phyloP scores from a whole-genome alignment of 2,329 filamentous ascomycete genomes.

The Sphaerulina populicola region DNA sequence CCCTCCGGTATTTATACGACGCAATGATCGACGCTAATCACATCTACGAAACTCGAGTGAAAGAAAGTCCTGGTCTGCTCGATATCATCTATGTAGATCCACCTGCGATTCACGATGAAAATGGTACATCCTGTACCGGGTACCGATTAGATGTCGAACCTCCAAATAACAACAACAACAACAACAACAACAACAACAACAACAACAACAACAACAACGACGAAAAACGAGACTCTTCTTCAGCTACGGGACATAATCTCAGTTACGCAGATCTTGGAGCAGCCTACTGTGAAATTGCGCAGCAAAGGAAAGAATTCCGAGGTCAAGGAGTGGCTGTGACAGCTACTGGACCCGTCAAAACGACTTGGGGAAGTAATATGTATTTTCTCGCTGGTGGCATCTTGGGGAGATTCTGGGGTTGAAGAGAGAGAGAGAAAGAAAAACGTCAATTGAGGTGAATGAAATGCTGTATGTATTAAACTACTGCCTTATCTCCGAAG shows the following conservation, averaged over 20 bases:
- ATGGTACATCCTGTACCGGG: not conserved
- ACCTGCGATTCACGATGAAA: constrained; percentile 2
- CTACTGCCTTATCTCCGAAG: too few species aligned
- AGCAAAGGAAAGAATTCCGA: not conserved
- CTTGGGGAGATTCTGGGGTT: not conserved
- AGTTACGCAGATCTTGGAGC: constrained; percentile 2
- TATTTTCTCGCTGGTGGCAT: not conserved
- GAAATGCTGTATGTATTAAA: too few species aligned
- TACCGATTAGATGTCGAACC: not conserved
- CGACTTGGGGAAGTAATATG: constrained; percentile 1
- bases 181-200: too few species aligned
- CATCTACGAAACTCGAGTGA: not conserved
- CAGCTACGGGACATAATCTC: not conserved
- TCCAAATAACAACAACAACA: too few species aligned
- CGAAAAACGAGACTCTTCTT: too few species aligned
- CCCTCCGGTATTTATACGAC: not conserved
- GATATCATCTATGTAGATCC: constrained; percentile 1
- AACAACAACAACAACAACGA: too few species aligned
- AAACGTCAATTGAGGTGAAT: too few species aligned
- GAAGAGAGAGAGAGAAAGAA: too few species aligned
- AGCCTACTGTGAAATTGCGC: constrained; percentile 1
- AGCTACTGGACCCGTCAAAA: not conserved
- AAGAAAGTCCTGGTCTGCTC: not conserved
- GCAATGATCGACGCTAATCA: not conserved
- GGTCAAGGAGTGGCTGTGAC: not conserved